phyloP scores from a whole-genome alignment of 768 basidiomycete genomes.

The Piloderma croceum region DNA sequence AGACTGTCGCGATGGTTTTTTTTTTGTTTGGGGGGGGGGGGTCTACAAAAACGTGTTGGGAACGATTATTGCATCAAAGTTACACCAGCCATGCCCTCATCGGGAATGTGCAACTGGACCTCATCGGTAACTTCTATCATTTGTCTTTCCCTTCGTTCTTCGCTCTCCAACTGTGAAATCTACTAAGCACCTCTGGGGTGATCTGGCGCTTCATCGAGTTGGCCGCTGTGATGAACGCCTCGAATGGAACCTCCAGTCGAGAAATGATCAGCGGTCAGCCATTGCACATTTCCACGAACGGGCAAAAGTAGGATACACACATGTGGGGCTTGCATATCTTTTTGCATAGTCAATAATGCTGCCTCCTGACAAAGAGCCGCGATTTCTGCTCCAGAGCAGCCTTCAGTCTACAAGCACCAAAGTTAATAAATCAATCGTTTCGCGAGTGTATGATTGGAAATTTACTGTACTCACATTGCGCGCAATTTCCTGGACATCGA shows the following conservation, averaged over 20 bases:
- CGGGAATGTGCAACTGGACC: too few relatives aligned
- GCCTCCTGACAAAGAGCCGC: conserved; percentile 93
- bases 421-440: conserved; percentile 2
- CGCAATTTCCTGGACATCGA: conserved; percentile 67
- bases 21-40: too few relatives aligned
- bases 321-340: conserved; percentile 68
- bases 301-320: conserved; percentile 41
- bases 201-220: conserved; percentile 71
- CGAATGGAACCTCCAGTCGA: conserved; percentile 59
- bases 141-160: too few relatives aligned
- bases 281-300: neutral
- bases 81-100: too few relatives aligned
- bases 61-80: too few relatives aligned
- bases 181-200: conserved; percentile 69
- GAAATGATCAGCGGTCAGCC: conserved; percentile 3
- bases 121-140: too few relatives aligned
- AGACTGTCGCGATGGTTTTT: too few relatives aligned
- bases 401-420: conserved; percentile 76
- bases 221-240: conserved; percentile 73
- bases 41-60: too few relatives aligned
- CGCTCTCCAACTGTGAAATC: conserved; percentile 67
- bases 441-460: conserved; percentile 1
- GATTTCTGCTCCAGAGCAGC: conserved; percentile 96
- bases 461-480: conserved; percentile 45
- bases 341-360: conserved; percentile 86